Percentiles rank a stretch among this genome's conserved stretches.
Conservation (phyloP, 2,329 filamentous ascomycete genomes). For the Botryotinia calthae region DNA sequence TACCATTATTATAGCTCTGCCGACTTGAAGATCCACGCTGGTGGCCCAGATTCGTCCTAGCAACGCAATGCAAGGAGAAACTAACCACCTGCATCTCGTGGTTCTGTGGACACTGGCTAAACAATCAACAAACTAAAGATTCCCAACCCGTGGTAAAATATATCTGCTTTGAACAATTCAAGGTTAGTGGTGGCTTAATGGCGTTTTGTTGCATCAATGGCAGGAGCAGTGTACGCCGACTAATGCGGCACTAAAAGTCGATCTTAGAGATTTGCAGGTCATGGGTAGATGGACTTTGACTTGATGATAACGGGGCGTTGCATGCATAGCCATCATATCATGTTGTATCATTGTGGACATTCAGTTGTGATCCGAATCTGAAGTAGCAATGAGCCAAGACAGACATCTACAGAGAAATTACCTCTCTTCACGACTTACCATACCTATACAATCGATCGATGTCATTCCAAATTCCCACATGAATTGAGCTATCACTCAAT, state of each 20-base stretch:
- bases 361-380: neutral
- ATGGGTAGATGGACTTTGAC: neutral
- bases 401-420: neutral
- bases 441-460: neutral
- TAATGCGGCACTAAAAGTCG: neutral
- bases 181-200: neutral
- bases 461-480: neutral
- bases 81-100: neutral
- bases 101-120: neutral
- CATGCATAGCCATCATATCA: neutral
- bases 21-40: neutral
- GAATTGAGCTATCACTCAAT: neutral
- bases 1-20: neutral
- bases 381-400: neutral
- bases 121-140: neutral
- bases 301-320: neutral
- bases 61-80: neutral
- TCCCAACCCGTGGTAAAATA: neutral
- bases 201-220: neutral
- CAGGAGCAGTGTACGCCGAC: neutral
- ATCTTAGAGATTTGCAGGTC: neutral
- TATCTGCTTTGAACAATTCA: neutral
- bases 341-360: neutral
- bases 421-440: neutral
- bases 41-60: neutral